Percentiles rank a stretch among this genome's conserved stretches.
Evolutionary conservation across 2,329 filamentous ascomycete genomes (phyloP).

Genomic region (Trichoderma sp.): DNA sequence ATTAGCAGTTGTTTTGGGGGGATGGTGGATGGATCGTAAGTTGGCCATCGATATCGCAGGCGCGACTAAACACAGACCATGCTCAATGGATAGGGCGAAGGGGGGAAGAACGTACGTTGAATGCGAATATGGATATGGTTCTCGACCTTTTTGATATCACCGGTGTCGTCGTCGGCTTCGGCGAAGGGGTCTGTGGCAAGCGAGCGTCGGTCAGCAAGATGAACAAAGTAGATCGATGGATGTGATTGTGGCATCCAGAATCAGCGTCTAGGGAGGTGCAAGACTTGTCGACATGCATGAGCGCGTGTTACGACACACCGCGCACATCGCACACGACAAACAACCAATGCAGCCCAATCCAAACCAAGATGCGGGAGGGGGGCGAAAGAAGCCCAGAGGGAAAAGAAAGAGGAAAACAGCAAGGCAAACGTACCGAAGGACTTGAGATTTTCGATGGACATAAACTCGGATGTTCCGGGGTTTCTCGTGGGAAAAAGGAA

Average conservation of each 20-base stretch:
- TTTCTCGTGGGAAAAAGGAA: constrained; percentile 54
- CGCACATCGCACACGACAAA: not conserved
- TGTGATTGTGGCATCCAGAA: not conserved
- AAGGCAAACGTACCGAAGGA: constrained; percentile 71
- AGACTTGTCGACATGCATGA: not conserved
- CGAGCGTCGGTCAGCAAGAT: not conserved
- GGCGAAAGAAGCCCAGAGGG: not conserved
- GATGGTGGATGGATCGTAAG: too few species aligned
- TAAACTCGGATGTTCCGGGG: constrained; percentile 77
- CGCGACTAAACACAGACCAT: constrained; percentile 13
- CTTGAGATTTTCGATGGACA: constrained; percentile 99
- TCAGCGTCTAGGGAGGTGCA: not conserved
- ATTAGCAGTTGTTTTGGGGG: constrained; percentile 37
- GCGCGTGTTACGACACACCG: not conserved
- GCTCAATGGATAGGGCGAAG: not conserved
- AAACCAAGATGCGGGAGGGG: not conserved
- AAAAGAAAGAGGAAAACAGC: not conserved
- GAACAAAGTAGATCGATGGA: not conserved
- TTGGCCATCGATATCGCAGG: not conserved
- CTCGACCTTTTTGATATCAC: constrained; percentile 90
- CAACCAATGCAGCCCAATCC: too few species aligned
- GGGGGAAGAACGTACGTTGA: constrained; percentile 67
- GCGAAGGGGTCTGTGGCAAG: constrained; percentile 88
- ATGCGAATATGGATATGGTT: constrained; percentile 99
- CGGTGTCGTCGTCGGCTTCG: constrained; percentile 99